These are phyloP conservation scores for Seiridium unicorne DNA, from an alignment of 2,329 filamentous ascomycete genomes.

Conservation along the genomic window DNA sequence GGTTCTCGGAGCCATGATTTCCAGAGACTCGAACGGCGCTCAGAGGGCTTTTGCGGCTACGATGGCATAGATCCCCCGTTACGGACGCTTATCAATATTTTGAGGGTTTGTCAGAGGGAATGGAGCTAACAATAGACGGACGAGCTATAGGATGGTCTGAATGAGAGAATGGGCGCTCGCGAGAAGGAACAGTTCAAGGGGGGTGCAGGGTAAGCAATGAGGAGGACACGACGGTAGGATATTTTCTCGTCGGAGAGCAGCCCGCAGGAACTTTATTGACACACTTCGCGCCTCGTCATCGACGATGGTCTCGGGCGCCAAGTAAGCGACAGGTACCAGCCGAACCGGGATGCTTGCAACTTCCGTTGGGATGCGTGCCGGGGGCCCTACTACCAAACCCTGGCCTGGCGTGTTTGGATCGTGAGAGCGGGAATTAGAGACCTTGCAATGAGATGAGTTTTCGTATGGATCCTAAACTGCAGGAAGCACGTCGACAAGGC, in stretches of 20 bases:
- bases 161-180: background rate
- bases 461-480: slow-evolving; percentile 2
- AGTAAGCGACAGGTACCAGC: slow-evolving; percentile 1
- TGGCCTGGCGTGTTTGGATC: background rate
- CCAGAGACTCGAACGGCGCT: background rate
- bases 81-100: no score
- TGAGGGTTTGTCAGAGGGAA: background rate
- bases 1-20: slow-evolving; percentile 55
- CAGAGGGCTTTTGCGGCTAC: no score
- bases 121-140: background rate
- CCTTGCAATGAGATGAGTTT: background rate
- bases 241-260: background rate
- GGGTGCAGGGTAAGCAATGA: background rate
- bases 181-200: background rate
- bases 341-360: background rate
- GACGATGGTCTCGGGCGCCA: background rate
- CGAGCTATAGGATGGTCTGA: background rate
- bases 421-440: slow-evolving; percentile 1
- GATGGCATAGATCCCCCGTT: no score
- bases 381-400: background rate
- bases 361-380: background rate
- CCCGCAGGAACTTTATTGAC: slow-evolving; percentile 2
- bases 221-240: background rate
- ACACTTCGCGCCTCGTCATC: slow-evolving; percentile 1
- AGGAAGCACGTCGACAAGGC: background rate